These are phyloP conservation scores for Metarhizium robertsii DNA, from an alignment of 2,329 filamentous ascomycete genomes.

Conservation along the genomic window DNA sequence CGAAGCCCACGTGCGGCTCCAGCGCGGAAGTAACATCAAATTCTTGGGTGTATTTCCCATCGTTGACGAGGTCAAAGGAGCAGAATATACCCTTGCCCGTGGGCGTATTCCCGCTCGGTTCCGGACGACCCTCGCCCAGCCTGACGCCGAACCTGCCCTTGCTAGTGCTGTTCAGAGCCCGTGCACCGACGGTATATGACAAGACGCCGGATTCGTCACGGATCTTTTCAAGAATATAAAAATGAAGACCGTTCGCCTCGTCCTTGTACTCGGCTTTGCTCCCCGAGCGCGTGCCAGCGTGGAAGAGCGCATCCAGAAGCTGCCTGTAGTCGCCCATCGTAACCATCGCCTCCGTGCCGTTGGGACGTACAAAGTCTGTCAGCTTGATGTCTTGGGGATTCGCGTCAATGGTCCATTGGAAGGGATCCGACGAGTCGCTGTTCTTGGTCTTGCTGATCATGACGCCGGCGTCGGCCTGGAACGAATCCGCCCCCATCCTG, in stretches of 20 bases:
- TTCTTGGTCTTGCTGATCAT: constrained; percentile 45
- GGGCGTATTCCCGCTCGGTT: constrained; percentile 16
- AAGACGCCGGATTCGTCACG: constrained; percentile 32
- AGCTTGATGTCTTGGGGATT: constrained; percentile 42
- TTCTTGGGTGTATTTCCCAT: constrained; percentile 23
- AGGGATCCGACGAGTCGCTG: constrained; percentile 27
- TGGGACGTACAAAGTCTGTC: constrained; percentile 38
- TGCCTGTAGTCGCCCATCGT: constrained; percentile 43
- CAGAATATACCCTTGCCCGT: constrained; percentile 28
- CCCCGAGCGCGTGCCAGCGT: constrained; percentile 41
- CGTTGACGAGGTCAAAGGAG: constrained; percentile 37
- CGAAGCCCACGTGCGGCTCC: constrained; percentile 29
- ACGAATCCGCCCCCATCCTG: constrained; percentile 43
- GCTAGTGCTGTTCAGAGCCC: constrained; percentile 28
- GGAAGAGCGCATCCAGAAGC: constrained; percentile 25
- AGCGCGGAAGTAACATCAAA: constrained; percentile 19
- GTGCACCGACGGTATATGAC: constrained; percentile 35
- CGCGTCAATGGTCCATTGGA: constrained; percentile 42
- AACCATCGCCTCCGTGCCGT: constrained; percentile 35
- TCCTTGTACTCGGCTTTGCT: constrained; percentile 38
- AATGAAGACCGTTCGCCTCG: constrained; percentile 35
- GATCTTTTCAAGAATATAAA: constrained; percentile 37
- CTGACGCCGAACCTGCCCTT: constrained; percentile 21
- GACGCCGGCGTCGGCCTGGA: constrained; percentile 40
- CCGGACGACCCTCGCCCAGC: constrained; percentile 23